Conservation (phyloP, 2,329 filamentous ascomycete genomes). For the Cytospora piceicola region DNA sequence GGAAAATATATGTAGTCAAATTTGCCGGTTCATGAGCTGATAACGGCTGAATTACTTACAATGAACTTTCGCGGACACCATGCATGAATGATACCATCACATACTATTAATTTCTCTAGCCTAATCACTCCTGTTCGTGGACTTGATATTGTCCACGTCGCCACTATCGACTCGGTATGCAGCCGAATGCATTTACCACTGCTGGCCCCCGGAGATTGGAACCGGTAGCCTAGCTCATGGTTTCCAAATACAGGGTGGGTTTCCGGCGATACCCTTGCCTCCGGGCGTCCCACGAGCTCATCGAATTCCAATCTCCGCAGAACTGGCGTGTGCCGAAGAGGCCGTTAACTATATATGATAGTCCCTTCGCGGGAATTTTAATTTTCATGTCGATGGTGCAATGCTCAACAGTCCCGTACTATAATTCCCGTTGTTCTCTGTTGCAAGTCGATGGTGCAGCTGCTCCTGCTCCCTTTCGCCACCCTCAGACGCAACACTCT, state of each 20-base stretch:
- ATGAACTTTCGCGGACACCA: neutral
- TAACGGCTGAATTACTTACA: neutral
- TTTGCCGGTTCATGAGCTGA: neutral
- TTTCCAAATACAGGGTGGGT: constrained; percentile 12
- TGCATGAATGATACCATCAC: too few species aligned
- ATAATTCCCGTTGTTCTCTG: neutral
- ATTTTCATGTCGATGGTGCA: neutral
- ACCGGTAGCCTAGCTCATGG: constrained; percentile 5
- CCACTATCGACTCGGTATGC: neutral
- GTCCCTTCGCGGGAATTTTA: neutral
- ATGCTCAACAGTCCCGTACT: neutral
- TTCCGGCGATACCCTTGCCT: constrained; percentile 3
- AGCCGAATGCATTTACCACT: neutral
- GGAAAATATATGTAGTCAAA: neutral
- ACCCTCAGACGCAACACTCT: neutral
- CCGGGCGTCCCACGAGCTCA: constrained; percentile 5
- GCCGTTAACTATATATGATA: neutral
- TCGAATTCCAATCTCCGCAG: neutral
- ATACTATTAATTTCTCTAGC: neutral
- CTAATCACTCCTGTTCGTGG: neutral
- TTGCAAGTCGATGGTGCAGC: neutral
- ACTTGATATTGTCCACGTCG: neutral
- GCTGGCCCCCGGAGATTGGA: constrained; percentile 17
- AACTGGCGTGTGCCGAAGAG: neutral
- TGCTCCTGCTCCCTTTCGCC: neutral